Percentiles rank a stretch among this genome's conserved stretches.
phyloP scores from a whole-genome alignment of 768 basidiomycete species.

The Calocera cornea region DNA sequence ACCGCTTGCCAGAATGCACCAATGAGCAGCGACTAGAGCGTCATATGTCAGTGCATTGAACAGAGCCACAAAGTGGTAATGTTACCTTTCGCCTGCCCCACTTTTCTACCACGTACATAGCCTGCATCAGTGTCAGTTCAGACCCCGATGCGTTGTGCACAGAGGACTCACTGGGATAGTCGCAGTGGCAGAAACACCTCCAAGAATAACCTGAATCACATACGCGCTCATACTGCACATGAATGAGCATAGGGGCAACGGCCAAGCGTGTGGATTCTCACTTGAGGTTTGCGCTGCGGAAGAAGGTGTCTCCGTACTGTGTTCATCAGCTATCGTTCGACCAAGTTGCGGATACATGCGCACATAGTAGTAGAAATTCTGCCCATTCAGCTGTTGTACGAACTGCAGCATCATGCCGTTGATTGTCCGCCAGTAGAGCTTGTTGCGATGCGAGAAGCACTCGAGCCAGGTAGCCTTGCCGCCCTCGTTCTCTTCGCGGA shows the following conservation, averaged over 20 bases:
- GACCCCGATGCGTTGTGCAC: background rate
- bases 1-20: constrained; percentile 46
- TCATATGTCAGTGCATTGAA: background rate
- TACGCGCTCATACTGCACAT: constrained; percentile 44
- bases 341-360: constrained; percentile 5
- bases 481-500: constrained; percentile 62
- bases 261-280: constrained; percentile 21
- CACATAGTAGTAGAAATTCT: constrained; percentile 61
- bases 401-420: constrained; percentile 80
- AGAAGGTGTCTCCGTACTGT: constrained; percentile 71
- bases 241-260: background rate
- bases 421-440: constrained; percentile 55
- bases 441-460: constrained; percentile 56
- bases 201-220: constrained; percentile 61
- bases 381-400: constrained; percentile 66
- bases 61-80: too few species aligned
- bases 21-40: constrained; percentile 43
- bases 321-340: constrained; percentile 29
- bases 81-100: constrained; percentile 57
- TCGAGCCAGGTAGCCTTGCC: constrained; percentile 69
- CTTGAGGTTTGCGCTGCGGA: constrained; percentile 56
- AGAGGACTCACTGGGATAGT: constrained; percentile 37
- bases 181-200: constrained; percentile 58
- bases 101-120: constrained; percentile 53
- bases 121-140: constrained; percentile 17